Evolutionary conservation across 495 filamentous ascomycete species (phyloP), one percentile per base, ranked within the genome.

Genomic region (Talaromyces proteolyticus): DNA sequence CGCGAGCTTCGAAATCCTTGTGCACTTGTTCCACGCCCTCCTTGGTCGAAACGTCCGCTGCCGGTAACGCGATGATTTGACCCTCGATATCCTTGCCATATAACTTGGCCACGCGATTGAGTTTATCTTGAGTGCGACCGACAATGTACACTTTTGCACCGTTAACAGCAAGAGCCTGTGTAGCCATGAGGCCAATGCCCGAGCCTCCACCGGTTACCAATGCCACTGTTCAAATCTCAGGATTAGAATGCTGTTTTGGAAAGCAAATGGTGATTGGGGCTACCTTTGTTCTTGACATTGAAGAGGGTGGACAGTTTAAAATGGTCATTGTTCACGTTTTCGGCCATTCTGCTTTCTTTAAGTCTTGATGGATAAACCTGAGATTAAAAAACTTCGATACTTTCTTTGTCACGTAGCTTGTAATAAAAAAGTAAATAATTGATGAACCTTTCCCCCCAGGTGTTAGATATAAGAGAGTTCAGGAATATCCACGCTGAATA

Each of bases 101-200:
- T 11, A 52, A 64, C 40, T 75, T 58, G 6, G 66, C 73, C 1
- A 81, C 81, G 0, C 56, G 66, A 5, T 81, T 66, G 8, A 84
- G 71, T 57, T 82, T 81, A 50, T 79, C 73, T 42, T 61, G 55
- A 5, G 73, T 79, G 14, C 77, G 70, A 16, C 77, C 78, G 7
- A 76, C 72, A 50, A 84, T 79, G 66, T 85, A 84, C 24, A 78
- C 75, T 56, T 73, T 74, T 3, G 72, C 76, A 5, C 80, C 79
- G 55, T 83, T 84, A 39, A 79, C 77, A 3, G 79, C 79, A 1
- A 84, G 70, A 8, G 79, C 76, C 61, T 84, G 79, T 0, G 70
- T 66, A 44, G 67, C 64, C 78, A 77, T 80, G 1, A 77, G 58
- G 23, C 73, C 74, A 21, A 76, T 77, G 3, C 74, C 74, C 14